phyloP scores from a whole-genome alignment of 1,284 basidiomycete species.

The Schizophyllum commune region DNA sequence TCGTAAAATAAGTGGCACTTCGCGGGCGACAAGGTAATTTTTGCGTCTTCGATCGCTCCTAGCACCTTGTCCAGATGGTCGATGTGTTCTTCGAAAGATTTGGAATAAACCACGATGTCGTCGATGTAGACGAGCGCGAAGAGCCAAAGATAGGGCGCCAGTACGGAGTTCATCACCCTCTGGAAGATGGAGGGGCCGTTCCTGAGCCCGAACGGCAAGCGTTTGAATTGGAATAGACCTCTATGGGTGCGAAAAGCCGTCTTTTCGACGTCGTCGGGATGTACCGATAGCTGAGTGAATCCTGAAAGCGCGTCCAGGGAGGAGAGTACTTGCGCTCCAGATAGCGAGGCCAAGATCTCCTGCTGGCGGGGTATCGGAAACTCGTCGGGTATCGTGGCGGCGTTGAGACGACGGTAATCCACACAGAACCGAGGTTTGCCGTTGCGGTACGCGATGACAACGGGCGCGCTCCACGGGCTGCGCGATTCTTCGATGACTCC shows the following conservation, averaged over 20 bases:
- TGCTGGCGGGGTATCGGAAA: conserved; percentile 32
- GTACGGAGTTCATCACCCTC: conserved; percentile 22
- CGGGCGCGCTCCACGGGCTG: conserved; percentile 21
- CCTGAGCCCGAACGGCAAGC: conserved; percentile 26
- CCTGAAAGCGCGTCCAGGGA: conserved; percentile 8
- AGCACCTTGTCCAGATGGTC: conserved; percentile 22
- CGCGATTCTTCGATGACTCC: conserved; percentile 25
- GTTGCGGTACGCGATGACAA: conserved; percentile 23
- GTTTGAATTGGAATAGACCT: conserved; percentile 24
- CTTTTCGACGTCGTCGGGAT: conserved; percentile 12
- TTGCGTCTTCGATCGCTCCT: conserved; percentile 16
- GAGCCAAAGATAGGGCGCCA: conserved; percentile 23
- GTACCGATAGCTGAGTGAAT: conserved; percentile 7
- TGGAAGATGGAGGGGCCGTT: conserved; percentile 29
- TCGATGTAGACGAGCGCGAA: conserved; percentile 8
- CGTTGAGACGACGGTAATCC: conserved; percentile 27
- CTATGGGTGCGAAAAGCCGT: conserved; percentile 23
- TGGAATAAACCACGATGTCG: neutral
- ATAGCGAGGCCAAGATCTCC: conserved; percentile 24
- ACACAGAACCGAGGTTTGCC: conserved; percentile 23
- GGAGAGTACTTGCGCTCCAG: conserved; percentile 18
- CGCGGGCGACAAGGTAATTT: conserved; percentile 23
- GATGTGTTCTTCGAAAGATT: conserved; percentile 23
- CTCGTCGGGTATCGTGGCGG: conserved; percentile 26
- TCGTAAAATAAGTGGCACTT: conserved; percentile 26